Base-by-base conservation (phyloP, 768 basidiomycete genomes). In the Collybia nuda region DNA sequence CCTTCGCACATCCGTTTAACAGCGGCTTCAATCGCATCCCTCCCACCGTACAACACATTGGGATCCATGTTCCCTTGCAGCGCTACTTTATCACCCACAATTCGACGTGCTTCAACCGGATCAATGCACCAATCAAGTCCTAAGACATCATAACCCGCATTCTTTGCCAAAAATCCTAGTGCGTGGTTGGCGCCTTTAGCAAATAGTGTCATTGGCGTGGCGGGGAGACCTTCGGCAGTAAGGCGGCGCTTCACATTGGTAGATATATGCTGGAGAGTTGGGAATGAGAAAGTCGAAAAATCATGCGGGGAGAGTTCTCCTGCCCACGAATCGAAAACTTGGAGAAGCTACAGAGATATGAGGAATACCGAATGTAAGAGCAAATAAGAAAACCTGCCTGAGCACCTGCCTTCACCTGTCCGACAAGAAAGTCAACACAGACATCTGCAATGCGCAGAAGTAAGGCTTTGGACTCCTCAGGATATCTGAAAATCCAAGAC, bases 291-390 rank as follows among this genome's bases (percentile, higher is more conserved):
- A 44, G 76, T 72, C 24, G 69, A 66, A 69, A 96, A 98, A 64
- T 98, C 90, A 62, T 90, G 73, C 2, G 88, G 92, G 3, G 95
- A 87, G 50, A 99, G 78, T 63, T 97, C 95, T 44, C 90, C 90
- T 7, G 91, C 97, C 82, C 90, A 92, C 1, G 97, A 98, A 68
- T 99, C 97, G 62, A 99, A 99, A 11, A 99, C 80, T 81, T 99
- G 97, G 5, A 98, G 76, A 40, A 97, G 76, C 95, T 99, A 59
- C 14, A 18, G 57, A 29, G 46, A 22, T 39, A 50, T 28, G 40
- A 18, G 15, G 32, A 15, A 28, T 21, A 6, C 24, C 5, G 6
- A 39, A 37, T 15, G 15, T 9, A 21, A 28, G n/a, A 26, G 26
- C 22, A 14, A 29, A 18, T 9, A 37, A 17, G 17, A 29, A 18